phyloP scores from a whole-genome alignment of 805 yeast genomes.

The Lachancea meyersii region DNA sequence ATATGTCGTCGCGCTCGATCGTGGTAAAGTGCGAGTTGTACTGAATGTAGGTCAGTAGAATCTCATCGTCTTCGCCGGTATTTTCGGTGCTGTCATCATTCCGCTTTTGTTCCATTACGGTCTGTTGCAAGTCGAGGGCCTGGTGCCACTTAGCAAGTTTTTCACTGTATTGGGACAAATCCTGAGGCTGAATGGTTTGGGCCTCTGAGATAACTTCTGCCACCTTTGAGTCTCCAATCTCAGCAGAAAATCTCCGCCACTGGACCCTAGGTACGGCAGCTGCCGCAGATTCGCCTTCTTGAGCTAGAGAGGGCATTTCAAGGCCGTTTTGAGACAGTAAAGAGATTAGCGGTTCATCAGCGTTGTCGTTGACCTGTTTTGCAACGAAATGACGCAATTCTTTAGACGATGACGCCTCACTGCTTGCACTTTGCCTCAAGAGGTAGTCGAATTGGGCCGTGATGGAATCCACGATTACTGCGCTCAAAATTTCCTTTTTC shows the following conservation, averaged over 20 bases:
- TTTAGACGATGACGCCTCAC: conserved; percentile 16
- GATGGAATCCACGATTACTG: conserved; percentile 18
- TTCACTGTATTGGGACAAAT: conserved; percentile 47
- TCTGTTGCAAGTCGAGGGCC: conserved; percentile 53
- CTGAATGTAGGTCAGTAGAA: conserved; percentile 67
- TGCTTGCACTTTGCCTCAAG: conserved; percentile 25
- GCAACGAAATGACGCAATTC: conserved; percentile 24
- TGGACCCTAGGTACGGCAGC: conserved; percentile 42
- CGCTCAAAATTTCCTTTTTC: conserved; percentile 13
- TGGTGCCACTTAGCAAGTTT: conserved; percentile 64
- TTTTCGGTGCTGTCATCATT: conserved; percentile 45
- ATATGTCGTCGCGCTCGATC: conserved; percentile 61
- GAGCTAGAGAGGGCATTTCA: conserved; percentile 27
- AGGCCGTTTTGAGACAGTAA: conserved; percentile 33
- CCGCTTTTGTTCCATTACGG: conserved; percentile 44
- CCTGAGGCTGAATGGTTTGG: conserved; percentile 29
- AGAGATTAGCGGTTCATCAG: conserved; percentile 33
- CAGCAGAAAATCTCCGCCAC: conserved; percentile 60
- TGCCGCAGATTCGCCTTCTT: conserved; percentile 13
- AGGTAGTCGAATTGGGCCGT: conserved; percentile 26
- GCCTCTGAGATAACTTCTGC: conserved; percentile 51
- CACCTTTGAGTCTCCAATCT: conserved; percentile 62
- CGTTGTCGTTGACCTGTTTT: conserved; percentile 12
- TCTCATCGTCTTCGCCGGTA: conserved; percentile 63
- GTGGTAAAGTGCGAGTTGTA: conserved; percentile 61